These are phyloP conservation scores for Tulasnella sp. DNA, from an alignment of 768 basidiomycete species.

Conservation along the genomic window DNA sequence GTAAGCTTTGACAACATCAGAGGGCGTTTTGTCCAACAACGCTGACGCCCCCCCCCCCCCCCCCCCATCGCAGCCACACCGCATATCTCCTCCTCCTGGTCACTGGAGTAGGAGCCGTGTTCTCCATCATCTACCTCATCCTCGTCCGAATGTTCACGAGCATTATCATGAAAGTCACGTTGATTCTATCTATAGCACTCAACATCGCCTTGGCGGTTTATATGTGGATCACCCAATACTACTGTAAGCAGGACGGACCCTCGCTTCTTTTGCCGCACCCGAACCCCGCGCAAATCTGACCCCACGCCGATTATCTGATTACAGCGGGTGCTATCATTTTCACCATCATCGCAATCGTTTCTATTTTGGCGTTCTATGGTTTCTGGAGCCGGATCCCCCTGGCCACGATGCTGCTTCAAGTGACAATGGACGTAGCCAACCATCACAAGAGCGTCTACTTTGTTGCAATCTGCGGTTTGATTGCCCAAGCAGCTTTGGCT, in stretches of 20 bases:
- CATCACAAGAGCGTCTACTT: constrained; percentile 76
- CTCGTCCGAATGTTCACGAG: constrained; percentile 69
- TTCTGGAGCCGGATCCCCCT: constrained; percentile 71
- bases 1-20: constrained; percentile 40
- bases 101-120: constrained; percentile 60
- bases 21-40: neutral
- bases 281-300: neutral
- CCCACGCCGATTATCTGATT: neutral
- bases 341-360: constrained; percentile 64
- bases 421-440: constrained; percentile 80
- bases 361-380: constrained; percentile 69
- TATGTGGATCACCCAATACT: constrained; percentile 68
- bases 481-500: constrained; percentile 65
- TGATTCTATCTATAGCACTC: constrained; percentile 50
- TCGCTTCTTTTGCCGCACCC: neutral
- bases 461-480: constrained; percentile 67
- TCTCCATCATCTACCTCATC: constrained; percentile 65
- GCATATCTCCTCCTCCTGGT: constrained; percentile 74
- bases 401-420: constrained; percentile 71
- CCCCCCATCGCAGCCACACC: constrained; percentile 50
- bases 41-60: constrained; percentile 5
- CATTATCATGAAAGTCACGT: constrained; percentile 71
- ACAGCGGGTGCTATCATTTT: constrained; percentile 80
- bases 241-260: constrained; percentile 47
- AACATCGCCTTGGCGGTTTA: constrained; percentile 44